Conservation (phyloP, 2,329 filamentous ascomycete species). For the Triangularia verruculosa region DNA sequence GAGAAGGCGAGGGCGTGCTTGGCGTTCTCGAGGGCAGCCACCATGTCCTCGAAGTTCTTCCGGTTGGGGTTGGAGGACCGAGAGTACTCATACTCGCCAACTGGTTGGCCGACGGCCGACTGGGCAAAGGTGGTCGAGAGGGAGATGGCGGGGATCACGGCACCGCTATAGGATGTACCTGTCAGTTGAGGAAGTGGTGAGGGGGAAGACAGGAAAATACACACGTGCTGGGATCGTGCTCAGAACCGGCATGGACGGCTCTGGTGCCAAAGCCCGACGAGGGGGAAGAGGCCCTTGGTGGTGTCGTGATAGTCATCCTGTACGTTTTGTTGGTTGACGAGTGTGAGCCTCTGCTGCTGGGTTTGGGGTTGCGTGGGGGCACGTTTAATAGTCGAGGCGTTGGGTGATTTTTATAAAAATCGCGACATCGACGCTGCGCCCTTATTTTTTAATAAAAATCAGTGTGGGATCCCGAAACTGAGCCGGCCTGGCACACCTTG, state of each 20-base stretch:
- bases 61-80: constrained; percentile 93
- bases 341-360: constrained; percentile 7
- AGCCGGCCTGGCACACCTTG: neutral
- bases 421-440: neutral
- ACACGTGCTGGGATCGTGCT: constrained; percentile 79
- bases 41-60: constrained; percentile 86
- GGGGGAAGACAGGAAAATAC: neutral
- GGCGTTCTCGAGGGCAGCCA: constrained; percentile 89
- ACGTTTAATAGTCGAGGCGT: constrained; percentile 15
- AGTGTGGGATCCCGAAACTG: neutral
- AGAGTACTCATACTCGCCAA: constrained; percentile 90
- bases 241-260: constrained; percentile 89
- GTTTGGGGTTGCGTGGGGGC: constrained; percentile 15
- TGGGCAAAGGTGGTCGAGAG: constrained; percentile 97
- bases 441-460: constrained; percentile 8
- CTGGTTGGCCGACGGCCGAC: constrained; percentile 77
- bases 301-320: constrained; percentile 54
- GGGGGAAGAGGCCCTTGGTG: constrained; percentile 69
- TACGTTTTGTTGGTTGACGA: constrained; percentile 19
- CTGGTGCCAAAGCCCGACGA: constrained; percentile 84
- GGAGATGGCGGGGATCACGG: constrained; percentile 94
- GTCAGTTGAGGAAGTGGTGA: neutral
- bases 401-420: constrained; percentile 18
- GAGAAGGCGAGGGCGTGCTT: constrained; percentile 91
- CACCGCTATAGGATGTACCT: constrained; percentile 49